A percentile compares a stretch with the other conserved stretches of the same genome.
phyloP scores from a whole-genome alignment of 768 basidiomycete species.

The Amanita rimosa region DNA sequence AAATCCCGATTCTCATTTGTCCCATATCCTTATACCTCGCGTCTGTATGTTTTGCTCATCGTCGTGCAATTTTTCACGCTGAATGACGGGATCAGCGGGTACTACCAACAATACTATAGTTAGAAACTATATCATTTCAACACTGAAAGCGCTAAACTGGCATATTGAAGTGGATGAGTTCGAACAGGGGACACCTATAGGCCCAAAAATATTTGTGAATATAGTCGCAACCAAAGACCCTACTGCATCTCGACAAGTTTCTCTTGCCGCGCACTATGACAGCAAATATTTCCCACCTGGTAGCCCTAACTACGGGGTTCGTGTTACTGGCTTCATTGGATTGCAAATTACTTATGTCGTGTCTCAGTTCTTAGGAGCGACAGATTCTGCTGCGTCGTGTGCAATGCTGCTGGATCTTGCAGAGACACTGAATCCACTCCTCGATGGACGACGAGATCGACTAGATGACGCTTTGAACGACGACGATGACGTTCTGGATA shows the following conservation, averaged over 20 bases:
- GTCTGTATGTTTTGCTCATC: conserved; percentile 36
- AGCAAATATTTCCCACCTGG: conserved; percentile 74
- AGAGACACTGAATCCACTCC: conserved; percentile 63
- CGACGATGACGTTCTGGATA: conserved; percentile 71
- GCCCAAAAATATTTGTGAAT: conserved; percentile 72
- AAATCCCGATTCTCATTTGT: conserved; percentile 63
- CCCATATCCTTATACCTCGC: conserved; percentile 79
- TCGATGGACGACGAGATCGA: conserved; percentile 47
- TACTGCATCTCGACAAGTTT: conserved; percentile 64
- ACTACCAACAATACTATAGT: conserved; percentile 75
- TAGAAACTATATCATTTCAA: conserved; percentile 68
- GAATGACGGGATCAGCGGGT: conserved; percentile 33
- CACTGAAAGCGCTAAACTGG: conserved; percentile 70
- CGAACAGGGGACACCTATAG: conserved; percentile 70
- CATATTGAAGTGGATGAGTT: conserved; percentile 82
- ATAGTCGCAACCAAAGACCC: conserved; percentile 93
- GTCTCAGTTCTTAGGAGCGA: conserved; percentile 87
- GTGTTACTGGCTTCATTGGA: conserved; percentile 9
- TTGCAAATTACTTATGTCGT: conserved; percentile 4
- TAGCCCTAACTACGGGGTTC: conserved; percentile 61
- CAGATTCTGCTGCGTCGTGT: conserved; percentile 93
- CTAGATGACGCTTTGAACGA: conserved; percentile 46
- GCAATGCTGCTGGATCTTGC: conserved; percentile 92
- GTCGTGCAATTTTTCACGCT: conserved; percentile 2
- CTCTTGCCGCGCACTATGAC: conserved; percentile 90